Percentiles rank a stretch among this genome's conserved stretches.
Conservation (phyloP, 1,139 yeast genomes). For the Maudiozyma humilis region DNA sequence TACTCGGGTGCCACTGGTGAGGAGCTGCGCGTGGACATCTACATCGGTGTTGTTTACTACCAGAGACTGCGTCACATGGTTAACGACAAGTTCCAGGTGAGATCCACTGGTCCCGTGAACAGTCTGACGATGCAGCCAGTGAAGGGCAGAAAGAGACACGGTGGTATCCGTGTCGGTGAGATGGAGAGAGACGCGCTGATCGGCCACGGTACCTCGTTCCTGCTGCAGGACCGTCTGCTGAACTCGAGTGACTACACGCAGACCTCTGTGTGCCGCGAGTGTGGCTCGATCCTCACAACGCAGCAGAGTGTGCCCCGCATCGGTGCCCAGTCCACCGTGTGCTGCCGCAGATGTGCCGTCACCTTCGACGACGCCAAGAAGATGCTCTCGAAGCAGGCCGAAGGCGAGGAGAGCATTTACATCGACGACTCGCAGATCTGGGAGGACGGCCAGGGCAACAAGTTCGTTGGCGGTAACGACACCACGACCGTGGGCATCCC, state of each 20-base stretch:
- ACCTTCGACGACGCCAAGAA: conserved; percentile 44
- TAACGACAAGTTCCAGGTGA: conserved; percentile 97
- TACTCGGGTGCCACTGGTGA: conserved; percentile 98
- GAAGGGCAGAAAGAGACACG: conserved; percentile 96
- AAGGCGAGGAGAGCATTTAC: conserved; percentile 34
- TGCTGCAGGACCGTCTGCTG: conserved; percentile 87
- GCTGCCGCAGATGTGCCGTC: conserved; percentile 88
- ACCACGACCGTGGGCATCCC: conserved; percentile 96
- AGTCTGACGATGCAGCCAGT: conserved; percentile 98
- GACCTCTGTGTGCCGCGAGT: conserved; percentile 77
- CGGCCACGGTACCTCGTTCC: conserved; percentile 97
- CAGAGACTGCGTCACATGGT: conserved; percentile 99
- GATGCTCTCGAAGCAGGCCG: conserved; percentile 34
- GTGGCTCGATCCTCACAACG: conserved; percentile 87
- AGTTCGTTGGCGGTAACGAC: conserved; percentile 83
- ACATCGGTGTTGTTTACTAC: conserved; percentile 92
- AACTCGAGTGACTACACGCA: conserved; percentile 96
- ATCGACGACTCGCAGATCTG: conserved; percentile 75
- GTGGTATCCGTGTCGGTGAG: conserved; percentile 99
- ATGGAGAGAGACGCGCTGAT: conserved; percentile 99
- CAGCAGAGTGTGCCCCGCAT: conserved; percentile 87
- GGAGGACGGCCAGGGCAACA: conserved; percentile 96
- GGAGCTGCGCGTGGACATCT: conserved; percentile 90
- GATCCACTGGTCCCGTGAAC: conserved; percentile 97
- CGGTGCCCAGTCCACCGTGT: conserved; percentile 66